A percentile compares a stretch with the other conserved stretches of the same genome.
Evolutionary conservation across 1,284 basidiomycete species (phyloP).

Genomic region (Ceratobasidium sp.): DNA sequence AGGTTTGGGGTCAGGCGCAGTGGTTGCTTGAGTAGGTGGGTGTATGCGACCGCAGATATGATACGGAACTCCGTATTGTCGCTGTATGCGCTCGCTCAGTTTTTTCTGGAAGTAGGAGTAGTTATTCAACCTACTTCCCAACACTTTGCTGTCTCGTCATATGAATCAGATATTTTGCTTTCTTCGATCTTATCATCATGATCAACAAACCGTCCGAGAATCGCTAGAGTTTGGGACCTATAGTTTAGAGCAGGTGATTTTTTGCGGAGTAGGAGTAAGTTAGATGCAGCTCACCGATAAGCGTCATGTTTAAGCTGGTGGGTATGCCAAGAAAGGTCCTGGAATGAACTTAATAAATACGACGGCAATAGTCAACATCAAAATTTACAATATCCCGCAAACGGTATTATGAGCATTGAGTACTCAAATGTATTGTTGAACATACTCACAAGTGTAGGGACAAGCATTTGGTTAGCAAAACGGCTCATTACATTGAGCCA

Average conservation of each 20-base stretch:
- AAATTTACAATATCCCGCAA: slow-evolving; percentile 44
- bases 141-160: slow-evolving; percentile 52
- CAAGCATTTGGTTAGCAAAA: slow-evolving; percentile 52
- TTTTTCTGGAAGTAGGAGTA: background rate
- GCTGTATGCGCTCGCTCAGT: slow-evolving; percentile 35
- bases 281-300: slow-evolving; percentile 52
- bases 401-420: background rate
- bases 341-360: background rate
- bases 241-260: background rate
- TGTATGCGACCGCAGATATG: slow-evolving; percentile 48
- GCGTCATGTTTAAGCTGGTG: slow-evolving; percentile 60
- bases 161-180: slow-evolving; percentile 50
- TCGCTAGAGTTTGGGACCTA: slow-evolving; percentile 42
- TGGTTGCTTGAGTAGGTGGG: too few relatives aligned
- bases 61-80: slow-evolving; percentile 42
- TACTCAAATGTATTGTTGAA: background rate
- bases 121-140: slow-evolving; percentile 50
- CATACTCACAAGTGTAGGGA: slow-evolving; percentile 53
- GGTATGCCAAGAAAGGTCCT: slow-evolving; percentile 65
- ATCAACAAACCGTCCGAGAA: slow-evolving; percentile 49
- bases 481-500: slow-evolving; percentile 63
- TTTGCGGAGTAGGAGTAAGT: background rate
- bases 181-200: slow-evolving; percentile 56
- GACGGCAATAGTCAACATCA: background rate
- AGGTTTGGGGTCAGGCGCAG: too few relatives aligned